Evolutionary conservation across 306 rosid species (phyloP), one percentile per base, ranked within the genome.

Genomic region (Hippophae rhamnoides): DNA sequence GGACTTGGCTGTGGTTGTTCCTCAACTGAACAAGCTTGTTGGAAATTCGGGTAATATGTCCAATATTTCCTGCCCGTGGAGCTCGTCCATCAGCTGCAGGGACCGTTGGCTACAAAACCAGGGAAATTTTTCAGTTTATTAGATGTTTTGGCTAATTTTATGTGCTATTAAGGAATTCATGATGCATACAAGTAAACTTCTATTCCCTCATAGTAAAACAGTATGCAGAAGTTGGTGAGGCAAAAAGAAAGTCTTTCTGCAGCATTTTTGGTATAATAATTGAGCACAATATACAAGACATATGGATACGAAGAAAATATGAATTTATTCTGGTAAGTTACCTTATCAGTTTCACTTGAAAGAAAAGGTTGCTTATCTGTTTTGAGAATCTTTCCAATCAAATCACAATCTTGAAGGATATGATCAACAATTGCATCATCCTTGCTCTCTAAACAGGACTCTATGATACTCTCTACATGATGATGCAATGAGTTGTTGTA

Each of bases 381-480:
- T 64, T 70, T 81, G 64, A 93, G 81, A 78, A 84, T 50, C 73
- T 85, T 84, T 57, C 85, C 95, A 69, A 88, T 69, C 79, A 93
- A 79, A 81, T 86, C 78, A 69, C 97, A 88, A 60, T 86, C 95
- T 65, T 46, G 81, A 51, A 93, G 94, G 74, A 93, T 84, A 80
- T 88, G 94, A 66, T 79, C 79, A 62, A 80, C 84, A 60, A 86
- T 63, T 43, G 66, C 72, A 62, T 88, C 87, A 45, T 65, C 72
- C 86, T 82, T 86, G 69, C 99, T 88, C 65, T 86, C 99, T 83
- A 88, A 84, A 69, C 95, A 88, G 23, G 97, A 89, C 42, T 80
- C 44, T 61, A 88, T 67, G 56, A 88, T 86, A 75, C 92, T 93
- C 67, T 93, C 97, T 57, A 86, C 86, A 72, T 89, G 99, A 78